Base-by-base conservation (phyloP, 2,329 filamentous ascomycete genomes). In the Chaetomium strumarium region DNA sequence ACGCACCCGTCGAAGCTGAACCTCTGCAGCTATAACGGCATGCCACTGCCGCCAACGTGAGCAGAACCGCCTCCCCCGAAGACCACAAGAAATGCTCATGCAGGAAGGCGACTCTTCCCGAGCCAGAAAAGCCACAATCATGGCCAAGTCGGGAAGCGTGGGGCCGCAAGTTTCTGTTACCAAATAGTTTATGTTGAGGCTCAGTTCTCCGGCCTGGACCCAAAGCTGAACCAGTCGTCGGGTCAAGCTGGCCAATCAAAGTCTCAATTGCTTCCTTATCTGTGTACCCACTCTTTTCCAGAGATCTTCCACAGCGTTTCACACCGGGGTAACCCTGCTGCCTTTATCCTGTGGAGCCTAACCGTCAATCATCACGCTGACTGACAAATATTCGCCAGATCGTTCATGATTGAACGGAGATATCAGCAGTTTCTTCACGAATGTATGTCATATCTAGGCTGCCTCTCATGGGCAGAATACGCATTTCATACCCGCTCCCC, bases 111-210 rank as follows among this genome's bases (percentile, higher is more conserved):
- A 29, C 38, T 49, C 37, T 46, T 34, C 29, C 43, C 16, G 41
- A 43, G 46, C 43, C 39, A 16, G 33, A 34, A 12, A 17, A 36
- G 30, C 43, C 34, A 42, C 36, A 42, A 34, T 41, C 20, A 45
- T 33, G 46, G 42, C 52, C 55, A 36, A 55, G 52, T 20, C 53
- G 55, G 52, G 50, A 53, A 48, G 45, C 46, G 52, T 55, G 52
- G 53, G 50, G 41, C 38, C 29, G 4, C 12, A 3, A 29, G 48
- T 57, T 57, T 53, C 33, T 48, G 38, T 59, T 59, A 59, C 55
- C 16, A 57, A 52, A 57, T 55, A 19, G 50, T 52, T 57, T 59
- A 17, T 51, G 38, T 24, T 55, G 52, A 53, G 53, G 43, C 52
- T 52, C 51, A 50, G 37, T 24, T 38, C 42, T 17, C 3, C 14